These are phyloP conservation scores for Mortierella sp. DNA, from an alignment of 371 early-diverging fungal genomes.

Conservation along the genomic window DNA sequence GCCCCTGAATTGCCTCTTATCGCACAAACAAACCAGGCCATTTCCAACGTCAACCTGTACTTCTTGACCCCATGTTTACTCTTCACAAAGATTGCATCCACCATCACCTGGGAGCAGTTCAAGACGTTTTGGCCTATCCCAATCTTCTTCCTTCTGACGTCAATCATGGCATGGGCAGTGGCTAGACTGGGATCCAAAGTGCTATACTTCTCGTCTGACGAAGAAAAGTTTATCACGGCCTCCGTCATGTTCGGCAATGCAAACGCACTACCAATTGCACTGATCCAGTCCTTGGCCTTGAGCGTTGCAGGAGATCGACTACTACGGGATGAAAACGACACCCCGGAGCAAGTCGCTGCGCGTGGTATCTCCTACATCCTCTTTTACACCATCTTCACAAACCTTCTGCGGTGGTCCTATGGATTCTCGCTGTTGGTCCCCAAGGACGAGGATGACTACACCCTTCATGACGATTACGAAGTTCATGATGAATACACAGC, in stretches of 20 bases:
- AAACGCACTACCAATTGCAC: conserved; percentile 80
- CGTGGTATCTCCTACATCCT: conserved; percentile 81
- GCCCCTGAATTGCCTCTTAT: too few relatives aligned
- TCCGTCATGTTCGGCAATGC: conserved; percentile 78
- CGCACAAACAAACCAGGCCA: too few relatives aligned
- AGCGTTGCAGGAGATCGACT: conserved; percentile 69
- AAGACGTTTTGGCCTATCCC: conserved; percentile 80
- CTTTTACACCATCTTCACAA: conserved; percentile 78
- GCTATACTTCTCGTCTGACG: conserved; percentile 55
- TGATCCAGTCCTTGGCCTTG: conserved; percentile 74
- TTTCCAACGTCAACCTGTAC: conserved; percentile 74
- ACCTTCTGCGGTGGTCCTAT: conserved; percentile 81
- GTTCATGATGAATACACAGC: neutral
- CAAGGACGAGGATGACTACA: conserved; percentile 20
- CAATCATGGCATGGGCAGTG: conserved; percentile 57
- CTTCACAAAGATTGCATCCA: conserved; percentile 75
- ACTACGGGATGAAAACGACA: conserved; percentile 68
- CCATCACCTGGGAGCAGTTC: conserved; percentile 66
- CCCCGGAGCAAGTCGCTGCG: conserved; percentile 68
- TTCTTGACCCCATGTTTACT: conserved; percentile 82
- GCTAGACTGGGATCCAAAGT: conserved; percentile 58
- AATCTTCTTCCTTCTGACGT: conserved; percentile 65
- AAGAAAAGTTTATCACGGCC: conserved; percentile 69
- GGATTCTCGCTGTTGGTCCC: conserved; percentile 69
- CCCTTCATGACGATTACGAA: neutral